Evolutionary conservation across 768 basidiomycete species (phyloP), one percentile per base, ranked within the genome.

Genomic region (Mycena amicta): DNA sequence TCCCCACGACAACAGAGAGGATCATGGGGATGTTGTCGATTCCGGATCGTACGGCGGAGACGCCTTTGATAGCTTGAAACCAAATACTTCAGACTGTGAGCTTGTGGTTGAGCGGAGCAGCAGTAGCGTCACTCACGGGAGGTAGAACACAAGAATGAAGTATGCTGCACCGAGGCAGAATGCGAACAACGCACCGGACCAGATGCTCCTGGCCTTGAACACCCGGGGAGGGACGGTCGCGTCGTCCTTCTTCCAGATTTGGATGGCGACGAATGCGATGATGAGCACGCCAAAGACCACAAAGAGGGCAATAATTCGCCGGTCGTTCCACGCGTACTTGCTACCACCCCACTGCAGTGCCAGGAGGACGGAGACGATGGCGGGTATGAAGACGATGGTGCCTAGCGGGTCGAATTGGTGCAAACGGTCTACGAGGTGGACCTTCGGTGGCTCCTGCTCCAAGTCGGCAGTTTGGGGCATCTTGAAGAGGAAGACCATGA

Each of bases 261-360:
- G 64, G 31, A 66, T 49, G 23, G 13, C 49, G 23, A 63, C 26
- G 59, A 66, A 66, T 6, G 31, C 26, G 23, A 23, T 22, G 37
- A 58, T 58, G 45, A 66, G 6, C 66, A 70, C 52, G 5, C 55
- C 60, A 40, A 61, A 61, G 46, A 57, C 23, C 8, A 61, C 55
- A 18, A 61, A 54, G 23, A 61, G 60, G 1, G 28, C 55, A 29
- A 61, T 57, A 8, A 61, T 57, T 50, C 60, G 60, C 15, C 46
- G 43, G 52, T 73, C 71, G 40, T 65, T 66, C 81, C 81, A 83
- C 1, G 72, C 65, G 60, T 76, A 75, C 15, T 67, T 67, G 57
- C 75, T 74, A 0, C 80, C 80, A 18, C 79, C 80, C 76, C 77
- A 79, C 52, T 78, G 75, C 2, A 81, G 67, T 3, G 80, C 74